These are phyloP conservation scores for Mycothermus thermophilus DNA, from an alignment of 495 filamentous ascomycete genomes.

Conservation along the genomic window DNA sequence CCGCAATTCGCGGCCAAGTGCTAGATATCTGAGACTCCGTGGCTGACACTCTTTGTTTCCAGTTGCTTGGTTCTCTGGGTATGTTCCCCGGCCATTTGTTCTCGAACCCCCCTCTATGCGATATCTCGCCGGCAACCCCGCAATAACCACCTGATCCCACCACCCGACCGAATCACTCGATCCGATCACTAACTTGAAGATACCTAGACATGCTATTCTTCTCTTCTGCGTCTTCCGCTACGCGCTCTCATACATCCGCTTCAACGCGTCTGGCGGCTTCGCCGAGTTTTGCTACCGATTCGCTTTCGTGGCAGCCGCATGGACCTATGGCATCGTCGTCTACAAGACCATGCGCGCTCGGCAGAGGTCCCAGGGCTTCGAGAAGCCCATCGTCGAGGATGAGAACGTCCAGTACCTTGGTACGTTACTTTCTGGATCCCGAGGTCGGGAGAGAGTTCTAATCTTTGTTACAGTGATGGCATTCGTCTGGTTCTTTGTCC, in stretches of 20 bases:
- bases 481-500: constrained; percentile 83
- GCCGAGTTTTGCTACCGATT: constrained; percentile 76
- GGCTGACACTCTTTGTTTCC: constrained; percentile 15
- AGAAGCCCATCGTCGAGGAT: constrained; percentile 55
- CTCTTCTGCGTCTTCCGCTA: constrained; percentile 76
- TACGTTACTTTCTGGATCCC: constrained; percentile 44
- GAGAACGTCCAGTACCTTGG: constrained; percentile 97
- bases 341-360: constrained; percentile 91
- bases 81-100: too few relatives aligned
- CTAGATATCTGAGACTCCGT: neutral
- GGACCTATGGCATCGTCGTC: constrained; percentile 96
- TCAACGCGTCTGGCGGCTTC: constrained; percentile 61
- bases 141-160: neutral
- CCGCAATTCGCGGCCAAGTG: neutral
- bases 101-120: too few relatives aligned
- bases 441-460: too few relatives aligned
- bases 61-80: constrained; percentile 82
- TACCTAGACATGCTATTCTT: constrained; percentile 72
- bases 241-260: constrained; percentile 61
- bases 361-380: constrained; percentile 46
- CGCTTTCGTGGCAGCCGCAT: constrained; percentile 75
- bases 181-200: too few relatives aligned
- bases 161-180: too few relatives aligned
- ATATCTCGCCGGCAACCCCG: neutral
- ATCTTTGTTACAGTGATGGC: constrained; percentile 62